Evolutionary conservation across 257 asterid genomes (phyloP).

Genomic region (Vinca minor): DNA sequence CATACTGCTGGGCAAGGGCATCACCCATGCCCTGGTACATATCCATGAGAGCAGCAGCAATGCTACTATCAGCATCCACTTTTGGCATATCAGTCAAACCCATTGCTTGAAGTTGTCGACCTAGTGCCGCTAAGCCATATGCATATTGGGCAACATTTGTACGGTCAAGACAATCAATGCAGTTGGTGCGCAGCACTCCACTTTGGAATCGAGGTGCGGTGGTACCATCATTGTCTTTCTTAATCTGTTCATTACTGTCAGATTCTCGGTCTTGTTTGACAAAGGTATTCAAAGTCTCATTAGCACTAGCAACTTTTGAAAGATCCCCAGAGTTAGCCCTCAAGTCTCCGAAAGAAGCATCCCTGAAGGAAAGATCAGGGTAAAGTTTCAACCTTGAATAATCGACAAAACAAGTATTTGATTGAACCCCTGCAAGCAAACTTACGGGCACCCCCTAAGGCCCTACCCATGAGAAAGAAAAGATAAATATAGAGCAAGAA

Average conservation of each 20-base stretch:
- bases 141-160: constrained; percentile 99
- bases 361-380: constrained; percentile 39
- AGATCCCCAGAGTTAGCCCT: constrained; percentile 62
- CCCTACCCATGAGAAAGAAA: not conserved
- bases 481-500: not conserved
- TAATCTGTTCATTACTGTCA: constrained; percentile 36
- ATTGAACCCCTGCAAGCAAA: not conserved
- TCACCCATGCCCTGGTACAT: constrained; percentile 99
- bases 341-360: constrained; percentile 65
- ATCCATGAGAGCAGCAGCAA: constrained; percentile 98
- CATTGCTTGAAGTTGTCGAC: constrained; percentile 88
- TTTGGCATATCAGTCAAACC: constrained; percentile 78
- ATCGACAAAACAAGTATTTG: not conserved
- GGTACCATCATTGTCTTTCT: constrained; percentile 30
- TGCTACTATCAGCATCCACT: constrained; percentile 90
- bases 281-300: constrained; percentile 37
- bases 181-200: constrained; percentile 98
- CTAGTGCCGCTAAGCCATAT: constrained; percentile 91
- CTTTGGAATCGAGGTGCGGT: constrained; percentile 59
- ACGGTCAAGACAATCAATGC: constrained; percentile 96
- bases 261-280: constrained; percentile 55
- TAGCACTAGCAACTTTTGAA: constrained; percentile 45
- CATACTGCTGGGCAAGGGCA: constrained; percentile 97
- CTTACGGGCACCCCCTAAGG: not conserved
- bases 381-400: not conserved